Evolutionary conservation across 768 basidiomycete genomes (phyloP), one percentile per base, ranked within the genome.

Genomic region (Leccinellum albellum): DNA sequence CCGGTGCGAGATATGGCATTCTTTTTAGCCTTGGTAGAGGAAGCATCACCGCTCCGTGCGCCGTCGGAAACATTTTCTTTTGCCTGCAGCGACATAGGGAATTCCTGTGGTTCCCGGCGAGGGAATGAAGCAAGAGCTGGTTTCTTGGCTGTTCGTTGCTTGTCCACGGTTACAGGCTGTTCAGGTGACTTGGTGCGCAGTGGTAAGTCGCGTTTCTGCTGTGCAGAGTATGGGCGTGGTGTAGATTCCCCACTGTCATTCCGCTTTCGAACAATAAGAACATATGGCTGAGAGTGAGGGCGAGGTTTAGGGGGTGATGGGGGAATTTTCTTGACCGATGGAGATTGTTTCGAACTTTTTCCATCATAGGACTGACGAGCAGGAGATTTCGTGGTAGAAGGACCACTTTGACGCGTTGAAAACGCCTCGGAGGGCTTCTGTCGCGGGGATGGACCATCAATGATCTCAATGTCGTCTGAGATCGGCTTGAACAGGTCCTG

Each of bases 31-130:
- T 50, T 63, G 10, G n/a, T 47, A 6, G 64, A 46, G 4, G 57
- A 46, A 2, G 32, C 45, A 17, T 68, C 63, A 20, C 58, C 45
- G 12, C 54, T 61, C 33, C 52, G 4, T 17, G 60, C 26, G 12
- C 54, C 21, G 1, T 66, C 61, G 0, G 63, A 64, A 31, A 57
- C 13, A 7, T 68, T 66, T 37, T 66, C 60, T 53, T 72, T 72
- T 31, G 62, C 63, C 12, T 54, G 45, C n/a, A 56, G 31, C 8
- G 56, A 55, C 62, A 72, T 59, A 7, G 61, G 72, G 28, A 72
- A 70, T 35, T 58, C 61, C 15, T 66, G 70, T 17, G 54, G 62
- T 53, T 61, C 61, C 6, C 60, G 51, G 28, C 55, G 56, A 3
- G 50, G 23, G 2, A 42, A 29, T 10, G 61, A 54, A 55, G 61